Percentiles rank a stretch among this genome's conserved stretches.
phyloP scores from a whole-genome alignment of 495 filamentous ascomycete genomes.

The Lasiosphaeriaceae sp. region DNA sequence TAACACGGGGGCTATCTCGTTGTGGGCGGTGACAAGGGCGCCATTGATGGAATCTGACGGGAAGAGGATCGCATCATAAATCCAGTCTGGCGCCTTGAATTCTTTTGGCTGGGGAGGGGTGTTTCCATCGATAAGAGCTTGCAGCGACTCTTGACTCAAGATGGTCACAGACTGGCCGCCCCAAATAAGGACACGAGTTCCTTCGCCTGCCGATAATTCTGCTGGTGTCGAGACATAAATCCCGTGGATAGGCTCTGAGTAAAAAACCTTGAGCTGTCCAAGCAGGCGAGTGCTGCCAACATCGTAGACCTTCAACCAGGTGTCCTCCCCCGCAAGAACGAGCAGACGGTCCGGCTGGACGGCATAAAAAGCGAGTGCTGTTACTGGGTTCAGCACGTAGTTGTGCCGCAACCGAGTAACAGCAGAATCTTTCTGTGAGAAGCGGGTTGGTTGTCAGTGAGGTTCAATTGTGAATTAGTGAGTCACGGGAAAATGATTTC shows the following conservation, averaged over 20 bases:
- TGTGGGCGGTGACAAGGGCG: constrained; percentile 78
- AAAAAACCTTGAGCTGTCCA: constrained; percentile 50
- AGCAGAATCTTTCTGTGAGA: no score
- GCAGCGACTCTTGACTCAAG: constrained; percentile 18
- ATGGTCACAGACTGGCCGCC: constrained; percentile 44
- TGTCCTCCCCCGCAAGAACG: constrained; percentile 72
- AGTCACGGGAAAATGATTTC: constrained; percentile 1
- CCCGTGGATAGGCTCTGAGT: constrained; percentile 65
- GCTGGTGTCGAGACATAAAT: constrained; percentile 40
- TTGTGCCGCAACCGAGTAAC: constrained; percentile 23
- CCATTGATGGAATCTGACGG: constrained; percentile 25
- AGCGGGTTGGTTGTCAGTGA: no score
- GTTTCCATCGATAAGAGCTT: constrained; percentile 18
- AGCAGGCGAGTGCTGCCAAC: constrained; percentile 32
- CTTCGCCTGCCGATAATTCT: neutral
- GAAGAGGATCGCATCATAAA: constrained; percentile 66
- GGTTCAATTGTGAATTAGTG: no score
- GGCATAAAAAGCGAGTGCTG: constrained; percentile 50
- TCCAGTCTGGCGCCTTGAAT: constrained; percentile 66
- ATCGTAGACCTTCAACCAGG: constrained; percentile 61
- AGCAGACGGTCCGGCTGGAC: constrained; percentile 30
- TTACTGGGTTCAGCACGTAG: constrained; percentile 51
- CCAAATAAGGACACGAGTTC: constrained; percentile 48
- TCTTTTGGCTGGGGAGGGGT: constrained; percentile 4
- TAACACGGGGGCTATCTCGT: constrained; percentile 53